These are phyloP conservation scores for Sclerotinia nivalis DNA, from an alignment of 2,329 filamentous ascomycete genomes.

Conservation along the genomic window DNA sequence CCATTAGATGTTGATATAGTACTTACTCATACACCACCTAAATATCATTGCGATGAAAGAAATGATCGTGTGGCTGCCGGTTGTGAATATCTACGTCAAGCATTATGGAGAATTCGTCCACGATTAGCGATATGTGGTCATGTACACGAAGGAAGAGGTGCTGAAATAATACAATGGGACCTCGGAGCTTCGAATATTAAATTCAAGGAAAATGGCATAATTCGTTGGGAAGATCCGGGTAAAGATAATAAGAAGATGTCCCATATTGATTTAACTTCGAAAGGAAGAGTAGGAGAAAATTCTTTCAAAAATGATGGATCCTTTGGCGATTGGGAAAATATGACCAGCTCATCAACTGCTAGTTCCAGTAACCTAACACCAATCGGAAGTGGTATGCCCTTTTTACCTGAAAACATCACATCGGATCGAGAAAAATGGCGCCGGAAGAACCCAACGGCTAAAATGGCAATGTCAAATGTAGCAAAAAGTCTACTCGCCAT, in stretches of 20 bases:
- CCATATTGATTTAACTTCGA: constrained; percentile 60
- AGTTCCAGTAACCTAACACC: not conserved
- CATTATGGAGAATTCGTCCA: constrained; percentile 62
- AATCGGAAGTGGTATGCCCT: not conserved
- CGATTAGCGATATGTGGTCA: constrained; percentile 70
- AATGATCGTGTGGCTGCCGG: constrained; percentile 49
- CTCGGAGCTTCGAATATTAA: constrained; percentile 44
- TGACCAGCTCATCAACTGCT: not conserved
- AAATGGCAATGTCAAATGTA: constrained; percentile 24
- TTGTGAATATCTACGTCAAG: constrained; percentile 59
- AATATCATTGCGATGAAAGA: constrained; percentile 57
- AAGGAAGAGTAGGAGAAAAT: constrained; percentile 38
- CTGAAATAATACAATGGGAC: constrained; percentile 63
- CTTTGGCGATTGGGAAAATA: constrained; percentile 14
- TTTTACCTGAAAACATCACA: not conserved
- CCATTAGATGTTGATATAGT: constrained; percentile 64
- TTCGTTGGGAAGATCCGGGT: constrained; percentile 61
- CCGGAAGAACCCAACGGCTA: constrained; percentile 6
- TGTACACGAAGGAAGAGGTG: constrained; percentile 68
- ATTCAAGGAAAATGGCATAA: constrained; percentile 48
- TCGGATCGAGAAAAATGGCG: not conserved
- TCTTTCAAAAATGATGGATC: constrained; percentile 51
- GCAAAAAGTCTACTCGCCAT: constrained; percentile 26
- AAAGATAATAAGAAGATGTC: constrained; percentile 59
- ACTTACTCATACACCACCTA: constrained; percentile 69